Evolutionary conservation across 306 rosid genomes (phyloP), one percentile per base, ranked within the genome.

Genomic region (Castanopsis chinensis): DNA sequence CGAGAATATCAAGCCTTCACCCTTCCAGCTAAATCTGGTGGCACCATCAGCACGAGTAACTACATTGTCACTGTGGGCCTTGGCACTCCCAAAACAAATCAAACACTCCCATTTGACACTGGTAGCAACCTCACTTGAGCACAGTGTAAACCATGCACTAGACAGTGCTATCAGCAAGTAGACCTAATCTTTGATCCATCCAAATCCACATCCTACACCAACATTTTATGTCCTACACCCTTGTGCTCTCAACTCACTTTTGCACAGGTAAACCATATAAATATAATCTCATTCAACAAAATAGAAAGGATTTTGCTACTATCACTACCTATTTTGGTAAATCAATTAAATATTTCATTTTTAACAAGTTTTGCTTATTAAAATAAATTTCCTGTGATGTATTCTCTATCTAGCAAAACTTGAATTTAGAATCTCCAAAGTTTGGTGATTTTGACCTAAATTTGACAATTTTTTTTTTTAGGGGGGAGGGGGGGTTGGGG

Each of bases 101-200:
- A 90, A 15, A 85, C 91, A 0, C 94, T 93, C 6, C 45, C 75
- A 28, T 91, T 93, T 73, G 97, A 93, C 58, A 91, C 94, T 0
- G 94, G 91, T 0, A 91, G 98, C 69, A 90, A 87, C 43, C 90
- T 91, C 11, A 89, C 96, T 19, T 93, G 98, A 96, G 88, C 94
- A 53, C 98, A 93, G 58, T 91, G 98, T 43, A 1, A 82, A 68
- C 98, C 98, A 0, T 93, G 98, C 10, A 82, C 52, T 3, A 0
- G 11, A 4, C 35, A 4, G 0, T 93, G 98, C 79, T 93, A 91
- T 60, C 28, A 70, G 1, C 98, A 93, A 21, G 37, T 65, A 21
- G 97, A 93, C 5, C 73, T 73, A 0, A 87, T 85, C 17, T 90
- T 80, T 54, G 77, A 89, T 25, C 94, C 98, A 0, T 64, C 87